Conservation (phyloP, 2,329 filamentous ascomycete genomes). For the Ophiocordyceps sinensis region DNA sequence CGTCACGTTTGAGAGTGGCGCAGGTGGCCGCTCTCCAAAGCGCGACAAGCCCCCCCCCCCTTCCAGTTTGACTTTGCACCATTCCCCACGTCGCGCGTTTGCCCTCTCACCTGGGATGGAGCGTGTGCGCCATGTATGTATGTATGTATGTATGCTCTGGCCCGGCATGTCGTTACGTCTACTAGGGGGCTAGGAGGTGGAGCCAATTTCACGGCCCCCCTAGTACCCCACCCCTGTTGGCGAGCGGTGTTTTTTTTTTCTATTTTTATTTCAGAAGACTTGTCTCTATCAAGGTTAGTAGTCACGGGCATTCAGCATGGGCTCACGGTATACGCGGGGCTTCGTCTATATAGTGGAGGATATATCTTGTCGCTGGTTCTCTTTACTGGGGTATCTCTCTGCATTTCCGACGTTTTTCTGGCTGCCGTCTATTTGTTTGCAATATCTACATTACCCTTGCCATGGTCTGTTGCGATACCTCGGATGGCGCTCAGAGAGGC, state of each 20-base stretch:
- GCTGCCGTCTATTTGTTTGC: background rate
- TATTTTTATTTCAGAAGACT: no score
- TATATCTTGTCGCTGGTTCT: conserved; percentile 1
- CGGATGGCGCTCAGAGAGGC: conserved; percentile 4
- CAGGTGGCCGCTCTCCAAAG: background rate
- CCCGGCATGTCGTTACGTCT: no score
- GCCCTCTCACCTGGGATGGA: no score
- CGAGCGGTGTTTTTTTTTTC: background rate
- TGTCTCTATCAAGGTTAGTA: background rate
- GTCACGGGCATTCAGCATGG: conserved; percentile 1
- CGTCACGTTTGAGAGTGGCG: background rate
- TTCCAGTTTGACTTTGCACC: no score
- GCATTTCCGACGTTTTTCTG: background rate
- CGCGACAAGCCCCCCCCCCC: no score
- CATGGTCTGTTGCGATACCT: conserved; percentile 5
- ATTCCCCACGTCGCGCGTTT: no score
- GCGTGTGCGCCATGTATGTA: no score
- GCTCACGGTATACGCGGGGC: conserved; percentile 1
- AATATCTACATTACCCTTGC: background rate
- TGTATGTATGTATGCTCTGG: no score
- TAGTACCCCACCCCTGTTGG: no score
- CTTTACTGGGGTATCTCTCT: background rate
- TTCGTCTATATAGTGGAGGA: conserved; percentile 4
- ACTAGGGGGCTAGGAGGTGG: no score
- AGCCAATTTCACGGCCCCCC: no score